phyloP scores from a whole-genome alignment of 306 rosid species.

The Dalbergia cochinchinensis region DNA sequence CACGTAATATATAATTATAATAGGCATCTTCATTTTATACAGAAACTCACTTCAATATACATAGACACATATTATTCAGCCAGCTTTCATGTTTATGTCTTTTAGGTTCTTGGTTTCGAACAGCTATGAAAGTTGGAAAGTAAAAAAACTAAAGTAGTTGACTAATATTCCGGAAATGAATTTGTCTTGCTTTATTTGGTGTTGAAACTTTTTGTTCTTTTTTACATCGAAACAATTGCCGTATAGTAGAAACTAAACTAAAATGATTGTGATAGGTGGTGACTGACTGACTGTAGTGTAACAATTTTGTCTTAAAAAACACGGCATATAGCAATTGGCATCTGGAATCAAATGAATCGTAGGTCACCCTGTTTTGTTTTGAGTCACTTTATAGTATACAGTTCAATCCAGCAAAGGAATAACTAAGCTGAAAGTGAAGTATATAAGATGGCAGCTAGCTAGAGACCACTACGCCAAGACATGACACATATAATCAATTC shows the following conservation, averaged over 20 bases:
- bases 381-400: background rate
- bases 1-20: too few species aligned
- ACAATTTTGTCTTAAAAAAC: background rate
- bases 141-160: too few species aligned
- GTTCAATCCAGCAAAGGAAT: background rate
- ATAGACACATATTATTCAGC: too few species aligned
- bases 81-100: too few species aligned
- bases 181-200: background rate
- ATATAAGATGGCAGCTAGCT: background rate
- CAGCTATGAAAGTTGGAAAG: background rate
- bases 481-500: background rate
- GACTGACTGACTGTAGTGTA: background rate
- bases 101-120: too few species aligned
- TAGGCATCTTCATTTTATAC: too few species aligned
- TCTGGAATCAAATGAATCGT: background rate
- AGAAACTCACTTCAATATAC: too few species aligned
- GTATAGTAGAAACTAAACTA: background rate
- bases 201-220: background rate
- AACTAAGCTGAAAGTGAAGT: background rate
- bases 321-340: constrained; percentile 6
- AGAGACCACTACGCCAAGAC: background rate
- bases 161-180: background rate
- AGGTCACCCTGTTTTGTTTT: background rate
- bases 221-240: background rate
- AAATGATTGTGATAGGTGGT: background rate